phyloP scores from a whole-genome alignment of 2,329 filamentous ascomycete species.

The Neocucurbitaria cava region DNA sequence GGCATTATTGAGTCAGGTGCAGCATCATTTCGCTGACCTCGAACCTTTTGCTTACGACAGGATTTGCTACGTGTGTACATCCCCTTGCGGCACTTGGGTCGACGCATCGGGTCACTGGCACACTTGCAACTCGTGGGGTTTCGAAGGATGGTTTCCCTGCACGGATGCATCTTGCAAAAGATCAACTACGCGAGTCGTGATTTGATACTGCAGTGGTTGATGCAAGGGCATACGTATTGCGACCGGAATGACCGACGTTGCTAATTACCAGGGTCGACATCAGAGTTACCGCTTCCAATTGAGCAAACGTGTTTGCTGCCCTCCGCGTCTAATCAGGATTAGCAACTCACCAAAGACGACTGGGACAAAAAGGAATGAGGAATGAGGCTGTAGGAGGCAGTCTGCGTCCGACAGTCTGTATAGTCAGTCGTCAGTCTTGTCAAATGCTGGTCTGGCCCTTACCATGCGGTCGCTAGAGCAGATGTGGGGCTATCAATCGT shows the following conservation, averaged over 20 bases:
- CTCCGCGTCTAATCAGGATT: not conserved
- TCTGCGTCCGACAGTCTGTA: not conserved
- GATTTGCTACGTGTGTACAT: not conserved
- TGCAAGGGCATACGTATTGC: not conserved
- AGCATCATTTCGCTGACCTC: not conserved
- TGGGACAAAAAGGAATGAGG: not conserved
- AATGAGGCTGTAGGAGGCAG: not conserved
- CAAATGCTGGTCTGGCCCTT: not conserved
- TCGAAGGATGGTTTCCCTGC: not conserved
- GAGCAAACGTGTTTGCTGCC: not conserved
- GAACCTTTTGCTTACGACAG: not conserved
- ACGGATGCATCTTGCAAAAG: not conserved
- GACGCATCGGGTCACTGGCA: not conserved
- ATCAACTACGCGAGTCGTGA: not conserved
- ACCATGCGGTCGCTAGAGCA: not conserved
- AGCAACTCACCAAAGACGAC: not conserved
- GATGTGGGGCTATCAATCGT: constrained; percentile 4
- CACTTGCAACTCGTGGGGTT: not conserved
- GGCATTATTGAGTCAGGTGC: not conserved
- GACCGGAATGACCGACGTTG: not conserved
- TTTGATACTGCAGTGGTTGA: not conserved
- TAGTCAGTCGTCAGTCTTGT: not conserved
- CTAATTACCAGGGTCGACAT: not conserved
- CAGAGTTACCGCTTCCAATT: not conserved
- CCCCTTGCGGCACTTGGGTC: not conserved